Conservation (phyloP, 163 green algal species). For the Coccomyxa subellipsoidea region DNA sequence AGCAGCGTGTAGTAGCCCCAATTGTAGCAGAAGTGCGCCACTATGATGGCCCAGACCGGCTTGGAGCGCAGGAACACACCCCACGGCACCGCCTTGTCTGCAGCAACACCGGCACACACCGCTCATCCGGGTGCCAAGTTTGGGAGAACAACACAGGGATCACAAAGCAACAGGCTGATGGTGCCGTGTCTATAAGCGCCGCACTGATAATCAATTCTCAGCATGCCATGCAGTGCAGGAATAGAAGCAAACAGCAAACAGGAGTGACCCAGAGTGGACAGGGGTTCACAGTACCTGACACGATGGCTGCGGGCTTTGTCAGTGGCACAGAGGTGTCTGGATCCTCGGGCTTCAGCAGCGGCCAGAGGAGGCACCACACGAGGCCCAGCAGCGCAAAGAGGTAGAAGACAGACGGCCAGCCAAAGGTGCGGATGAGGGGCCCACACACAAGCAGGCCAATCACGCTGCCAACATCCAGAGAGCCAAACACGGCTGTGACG, state of each 20-base stretch:
- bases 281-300: neutral
- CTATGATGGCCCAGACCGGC: constrained; percentile 89
- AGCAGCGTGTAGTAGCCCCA: constrained; percentile 96
- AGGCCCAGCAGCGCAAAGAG: constrained; percentile 89
- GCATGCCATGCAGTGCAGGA: too few relatives aligned
- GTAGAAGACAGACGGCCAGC: constrained; percentile 98
- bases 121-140: too few relatives aligned
- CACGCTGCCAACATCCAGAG: constrained; percentile 86
- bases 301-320: neutral
- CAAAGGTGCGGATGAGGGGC: constrained; percentile 83
- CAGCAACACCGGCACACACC: neutral
- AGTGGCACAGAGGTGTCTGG: neutral
- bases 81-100: constrained; percentile 54
- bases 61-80: constrained; percentile 67
- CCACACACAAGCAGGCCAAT: constrained; percentile 87
- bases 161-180: too few relatives aligned
- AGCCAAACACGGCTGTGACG: constrained; percentile 90
- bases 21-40: constrained; percentile 97
- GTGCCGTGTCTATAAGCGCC: too few relatives aligned
- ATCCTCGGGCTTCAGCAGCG: constrained; percentile 64
- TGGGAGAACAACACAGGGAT: too few relatives aligned
- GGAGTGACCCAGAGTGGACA: too few relatives aligned
- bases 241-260: too few relatives aligned
- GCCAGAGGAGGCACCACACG: constrained; percentile 74
- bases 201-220: too few relatives aligned